Evolutionary conservation across 2,329 filamentous ascomycete genomes (phyloP).

Genomic region (Uncinocarpus reesii): DNA sequence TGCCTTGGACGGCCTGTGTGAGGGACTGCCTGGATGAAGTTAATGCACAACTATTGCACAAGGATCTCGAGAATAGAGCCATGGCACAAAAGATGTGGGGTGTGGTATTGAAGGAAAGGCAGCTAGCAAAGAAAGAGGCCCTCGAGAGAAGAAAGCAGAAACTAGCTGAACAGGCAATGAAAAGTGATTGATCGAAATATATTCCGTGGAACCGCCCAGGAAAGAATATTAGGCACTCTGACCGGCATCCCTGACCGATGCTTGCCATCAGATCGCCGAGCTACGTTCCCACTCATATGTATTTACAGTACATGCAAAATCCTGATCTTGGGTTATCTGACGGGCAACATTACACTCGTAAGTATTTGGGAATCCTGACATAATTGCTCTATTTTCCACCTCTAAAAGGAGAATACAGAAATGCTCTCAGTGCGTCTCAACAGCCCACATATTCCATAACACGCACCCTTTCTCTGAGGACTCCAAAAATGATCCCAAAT

Average conservation of each 20-base stretch:
- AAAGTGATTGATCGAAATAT: background rate
- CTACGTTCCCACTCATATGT: too few species aligned
- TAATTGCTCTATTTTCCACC: too few species aligned
- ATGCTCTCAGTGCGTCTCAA: background rate
- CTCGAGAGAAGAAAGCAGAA: slow-evolving; percentile 15
- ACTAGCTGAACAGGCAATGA: background rate
- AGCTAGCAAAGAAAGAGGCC: slow-evolving; percentile 27
- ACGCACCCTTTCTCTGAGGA: slow-evolving; percentile 7
- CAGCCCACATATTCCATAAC: slow-evolving; percentile 5
- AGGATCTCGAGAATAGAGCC: slow-evolving; percentile 23
- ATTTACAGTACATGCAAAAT: too few species aligned
- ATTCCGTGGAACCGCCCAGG: too few species aligned
- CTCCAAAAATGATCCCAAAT: slow-evolving; percentile 4
- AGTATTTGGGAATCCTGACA: too few species aligned
- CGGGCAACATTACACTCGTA: too few species aligned
- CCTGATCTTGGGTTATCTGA: too few species aligned
- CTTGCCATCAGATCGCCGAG: too few species aligned
- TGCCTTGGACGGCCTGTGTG: slow-evolving; percentile 22
- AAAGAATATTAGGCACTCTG: too few species aligned
- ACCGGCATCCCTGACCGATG: too few species aligned
- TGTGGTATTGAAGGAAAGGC: slow-evolving; percentile 32
- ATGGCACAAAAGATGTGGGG: slow-evolving; percentile 32
- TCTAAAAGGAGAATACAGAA: too few species aligned
- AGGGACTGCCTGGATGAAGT: slow-evolving; percentile 19
- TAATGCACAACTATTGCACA: slow-evolving; percentile 20